A percentile compares a stretch with the other conserved stretches of the same genome.
phyloP scores from a whole-genome alignment of 192 early-diverging fungal species.

The Podila epicladia region DNA sequence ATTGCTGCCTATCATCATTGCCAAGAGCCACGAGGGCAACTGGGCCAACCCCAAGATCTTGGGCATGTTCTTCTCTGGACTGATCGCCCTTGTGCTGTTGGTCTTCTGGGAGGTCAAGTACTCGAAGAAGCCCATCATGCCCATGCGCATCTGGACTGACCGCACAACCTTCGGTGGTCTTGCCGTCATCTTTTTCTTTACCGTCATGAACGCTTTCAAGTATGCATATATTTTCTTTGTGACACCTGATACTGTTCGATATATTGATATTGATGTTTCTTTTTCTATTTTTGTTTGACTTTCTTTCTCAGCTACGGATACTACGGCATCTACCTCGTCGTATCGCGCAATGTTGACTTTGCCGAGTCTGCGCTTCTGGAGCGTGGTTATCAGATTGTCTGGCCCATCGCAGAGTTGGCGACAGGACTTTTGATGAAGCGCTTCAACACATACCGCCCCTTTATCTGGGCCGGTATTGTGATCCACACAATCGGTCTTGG shows the following conservation, averaged over 20 bases:
- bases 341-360: conserved; percentile 8
- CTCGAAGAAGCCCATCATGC: conserved; percentile 7
- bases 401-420: not conserved
- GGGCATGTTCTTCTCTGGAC: conserved; percentile 7
- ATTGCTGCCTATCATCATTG: conserved; percentile 8
- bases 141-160: conserved; percentile 12
- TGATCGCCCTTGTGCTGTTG: not conserved
- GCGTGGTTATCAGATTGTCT: conserved; percentile 11
- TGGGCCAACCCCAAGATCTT: conserved; percentile 10
- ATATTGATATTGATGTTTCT: not conserved
- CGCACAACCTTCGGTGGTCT: conserved; percentile 10
- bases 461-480: conserved; percentile 14
- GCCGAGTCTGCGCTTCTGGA: not conserved
- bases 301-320: conserved; percentile 8
- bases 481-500: conserved; percentile 12
- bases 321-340: conserved; percentile 9
- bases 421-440: conserved; percentile 9
- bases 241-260: no score
- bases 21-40: conserved; percentile 7
- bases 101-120: conserved; percentile 8
- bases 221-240: not conserved
- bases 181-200: conserved; percentile 8
- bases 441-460: conserved; percentile 13
- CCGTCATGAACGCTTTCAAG: conserved; percentile 18
- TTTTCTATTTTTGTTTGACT: not conserved